These are phyloP conservation scores for Tetrahymena malaccensis DNA, from an alignment of 73 alveolate genomes.

Conservation along the genomic window DNA sequence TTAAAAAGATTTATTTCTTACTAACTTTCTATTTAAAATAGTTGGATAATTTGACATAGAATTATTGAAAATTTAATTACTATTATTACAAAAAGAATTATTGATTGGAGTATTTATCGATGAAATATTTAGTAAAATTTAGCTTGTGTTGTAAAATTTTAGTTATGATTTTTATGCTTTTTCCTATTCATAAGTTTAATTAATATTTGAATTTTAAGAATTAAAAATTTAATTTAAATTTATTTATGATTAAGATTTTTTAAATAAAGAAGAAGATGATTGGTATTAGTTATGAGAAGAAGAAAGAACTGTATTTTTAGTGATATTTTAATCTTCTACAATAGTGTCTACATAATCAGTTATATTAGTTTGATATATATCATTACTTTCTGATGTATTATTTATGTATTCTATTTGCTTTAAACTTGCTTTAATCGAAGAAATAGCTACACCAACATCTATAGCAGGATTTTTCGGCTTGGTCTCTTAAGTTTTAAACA, in stretches of 20 bases:
- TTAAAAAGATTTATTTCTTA: neutral
- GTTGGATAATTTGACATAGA: neutral
- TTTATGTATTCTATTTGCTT: neutral
- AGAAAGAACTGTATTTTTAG: neutral
- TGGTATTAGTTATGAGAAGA: neutral
- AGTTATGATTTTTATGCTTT: neutral
- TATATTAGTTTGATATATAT: neutral
- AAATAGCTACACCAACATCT: neutral
- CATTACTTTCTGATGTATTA: neutral
- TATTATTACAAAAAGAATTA: neutral
- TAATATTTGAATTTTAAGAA: too few species aligned
- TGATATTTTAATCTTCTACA: neutral
- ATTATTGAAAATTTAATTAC: neutral
- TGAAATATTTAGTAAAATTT: neutral
- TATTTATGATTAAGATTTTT: neutral
- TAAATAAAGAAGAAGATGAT: neutral
- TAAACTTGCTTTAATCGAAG: neutral
- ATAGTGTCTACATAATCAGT: neutral
- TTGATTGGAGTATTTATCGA: neutral
- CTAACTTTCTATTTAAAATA: neutral
- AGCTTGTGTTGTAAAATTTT: neutral
- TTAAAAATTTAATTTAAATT: too few species aligned
- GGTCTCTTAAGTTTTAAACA: neutral
- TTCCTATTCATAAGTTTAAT: neutral
- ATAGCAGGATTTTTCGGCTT: neutral